phyloP scores from a whole-genome alignment of 371 early-diverging fungal species.

The Lichtheimia hyalospora region DNA sequence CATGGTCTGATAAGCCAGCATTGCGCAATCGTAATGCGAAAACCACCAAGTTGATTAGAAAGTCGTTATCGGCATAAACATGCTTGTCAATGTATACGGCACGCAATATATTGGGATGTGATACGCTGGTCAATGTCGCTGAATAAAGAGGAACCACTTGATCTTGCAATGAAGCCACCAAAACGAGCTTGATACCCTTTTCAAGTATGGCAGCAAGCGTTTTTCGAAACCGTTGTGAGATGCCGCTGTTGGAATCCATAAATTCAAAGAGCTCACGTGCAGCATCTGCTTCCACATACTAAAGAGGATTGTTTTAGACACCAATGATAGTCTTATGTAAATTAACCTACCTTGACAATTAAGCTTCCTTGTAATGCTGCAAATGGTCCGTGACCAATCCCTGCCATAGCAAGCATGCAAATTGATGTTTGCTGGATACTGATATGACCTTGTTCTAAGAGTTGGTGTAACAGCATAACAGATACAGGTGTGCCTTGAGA shows the following conservation, averaged over 20 bases:
- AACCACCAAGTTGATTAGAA: conserved; percentile 79
- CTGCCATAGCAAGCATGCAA: conserved; percentile 88
- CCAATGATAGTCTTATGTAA: no score
- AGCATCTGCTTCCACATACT: conserved; percentile 90
- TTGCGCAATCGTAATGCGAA: conserved; percentile 86
- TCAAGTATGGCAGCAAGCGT: conserved; percentile 70
- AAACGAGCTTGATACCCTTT: conserved; percentile 65
- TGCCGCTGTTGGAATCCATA: conserved; percentile 69
- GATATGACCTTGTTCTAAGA: conserved; percentile 67
- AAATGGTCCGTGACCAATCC: conserved; percentile 89
- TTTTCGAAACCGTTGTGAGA: conserved; percentile 65
- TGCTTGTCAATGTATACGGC: conserved; percentile 85
- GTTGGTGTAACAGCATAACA: conserved; percentile 66
- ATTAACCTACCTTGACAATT: conserved; percentile 57
- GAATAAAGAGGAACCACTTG: conserved; percentile 95
- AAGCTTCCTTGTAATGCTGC: conserved; percentile 77
- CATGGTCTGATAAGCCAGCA: conserved; percentile 81
- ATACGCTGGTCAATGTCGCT: conserved; percentile 78
- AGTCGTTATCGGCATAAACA: conserved; percentile 73
- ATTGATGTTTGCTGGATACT: conserved; percentile 65
- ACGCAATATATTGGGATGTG: conserved; percentile 85
- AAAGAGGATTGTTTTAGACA: neutral
- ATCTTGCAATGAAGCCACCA: conserved; percentile 83
- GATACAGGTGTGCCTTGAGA: conserved; percentile 92
- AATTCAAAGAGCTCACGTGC: conserved; percentile 91